Conservation (phyloP, 768 basidiomycete genomes). For the Gloeostereum incarnatum region DNA sequence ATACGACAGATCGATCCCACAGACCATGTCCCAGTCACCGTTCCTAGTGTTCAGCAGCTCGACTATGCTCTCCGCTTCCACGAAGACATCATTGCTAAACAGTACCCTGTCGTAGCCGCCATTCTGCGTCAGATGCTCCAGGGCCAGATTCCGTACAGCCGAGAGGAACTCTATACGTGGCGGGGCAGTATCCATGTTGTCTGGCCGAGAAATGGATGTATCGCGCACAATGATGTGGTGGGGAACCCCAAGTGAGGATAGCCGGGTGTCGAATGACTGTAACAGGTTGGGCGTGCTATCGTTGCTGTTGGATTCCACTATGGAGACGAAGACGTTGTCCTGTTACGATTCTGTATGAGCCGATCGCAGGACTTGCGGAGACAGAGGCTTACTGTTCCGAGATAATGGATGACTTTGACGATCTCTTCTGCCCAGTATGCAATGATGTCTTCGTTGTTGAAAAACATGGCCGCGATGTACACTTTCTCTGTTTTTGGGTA, state of each 20-base stretch:
- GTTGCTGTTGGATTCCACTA: slow-evolving; percentile 27
- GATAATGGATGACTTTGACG: slow-evolving; percentile 22
- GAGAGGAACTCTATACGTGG: slow-evolving; percentile 27
- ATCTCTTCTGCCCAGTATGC: slow-evolving; percentile 28
- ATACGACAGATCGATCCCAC: slow-evolving; percentile 26
- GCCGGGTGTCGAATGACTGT: slow-evolving; percentile 13
- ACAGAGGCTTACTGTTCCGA: slow-evolving; percentile 17
- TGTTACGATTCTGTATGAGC: not conserved
- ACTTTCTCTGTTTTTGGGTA: slow-evolving; percentile 24
- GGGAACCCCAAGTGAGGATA: slow-evolving; percentile 15
- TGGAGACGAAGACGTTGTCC: slow-evolving; percentile 31
- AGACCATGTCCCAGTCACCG: slow-evolving; percentile 32
- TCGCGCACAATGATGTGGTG: slow-evolving; percentile 20
- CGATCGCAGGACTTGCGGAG: not conserved
- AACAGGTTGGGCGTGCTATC: slow-evolving; percentile 23
- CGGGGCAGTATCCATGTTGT: slow-evolving; percentile 14
- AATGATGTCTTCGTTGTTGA: slow-evolving; percentile 25
- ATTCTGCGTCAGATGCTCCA: slow-evolving; percentile 25
- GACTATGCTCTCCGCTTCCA: slow-evolving; percentile 28
- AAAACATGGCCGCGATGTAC: slow-evolving; percentile 31
- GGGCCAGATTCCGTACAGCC: slow-evolving; percentile 27
- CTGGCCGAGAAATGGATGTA: slow-evolving; percentile 13
- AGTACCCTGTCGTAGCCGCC: slow-evolving; percentile 29
- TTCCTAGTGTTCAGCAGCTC: slow-evolving; percentile 26
- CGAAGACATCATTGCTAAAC: slow-evolving; percentile 31